phyloP scores from a whole-genome alignment of 495 filamentous ascomycete species.

The Immersiella caudata region DNA sequence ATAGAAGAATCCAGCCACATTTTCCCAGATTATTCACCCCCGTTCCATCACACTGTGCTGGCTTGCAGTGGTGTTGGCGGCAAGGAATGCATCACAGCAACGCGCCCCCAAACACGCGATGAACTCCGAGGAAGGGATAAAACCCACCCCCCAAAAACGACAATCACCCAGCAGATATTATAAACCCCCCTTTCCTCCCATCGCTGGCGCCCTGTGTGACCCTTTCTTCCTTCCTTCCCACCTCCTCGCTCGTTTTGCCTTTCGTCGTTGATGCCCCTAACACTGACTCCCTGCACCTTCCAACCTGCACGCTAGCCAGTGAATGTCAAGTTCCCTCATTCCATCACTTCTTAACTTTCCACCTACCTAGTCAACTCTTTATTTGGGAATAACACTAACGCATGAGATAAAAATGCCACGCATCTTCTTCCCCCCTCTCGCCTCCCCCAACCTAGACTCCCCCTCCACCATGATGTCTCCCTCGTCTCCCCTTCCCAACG shows the following conservation, averaged over 20 bases:
- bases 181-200: background rate
- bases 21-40: no score
- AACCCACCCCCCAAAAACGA: no score
- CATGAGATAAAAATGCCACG: background rate
- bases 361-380: no score
- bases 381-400: no score
- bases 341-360: constrained; percentile 4
- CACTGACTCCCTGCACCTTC: background rate
- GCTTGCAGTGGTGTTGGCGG: no score
- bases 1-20: no score
- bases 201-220: background rate
- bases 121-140: background rate
- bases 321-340: background rate
- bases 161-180: background rate
- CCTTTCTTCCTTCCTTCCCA: background rate
- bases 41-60: no score
- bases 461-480: background rate
- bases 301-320: background rate
- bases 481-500: background rate
- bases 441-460: constrained; percentile 7
- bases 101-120: no score
- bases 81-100: no score
- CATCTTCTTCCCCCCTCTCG: background rate
- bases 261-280: background rate
- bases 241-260: background rate